Conservation (phyloP, 306 rosid genomes). For the Ceratonia siliqua region DNA sequence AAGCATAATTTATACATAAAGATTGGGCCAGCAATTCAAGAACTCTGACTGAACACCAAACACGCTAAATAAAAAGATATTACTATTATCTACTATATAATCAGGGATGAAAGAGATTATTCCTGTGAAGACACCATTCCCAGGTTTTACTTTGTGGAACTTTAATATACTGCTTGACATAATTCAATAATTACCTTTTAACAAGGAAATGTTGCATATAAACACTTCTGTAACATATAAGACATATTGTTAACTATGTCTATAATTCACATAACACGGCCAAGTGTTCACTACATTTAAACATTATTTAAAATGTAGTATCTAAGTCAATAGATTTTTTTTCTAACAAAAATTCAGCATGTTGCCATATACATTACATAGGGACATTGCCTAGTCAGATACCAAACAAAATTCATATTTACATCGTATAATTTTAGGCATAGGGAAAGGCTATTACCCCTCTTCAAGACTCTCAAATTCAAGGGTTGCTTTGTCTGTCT, state of each 20-base stretch:
- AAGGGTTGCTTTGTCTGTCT: slow-evolving; percentile 97
- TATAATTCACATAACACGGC: slow-evolving; percentile 13
- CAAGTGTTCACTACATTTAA: slow-evolving; percentile 14
- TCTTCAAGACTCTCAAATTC: slow-evolving; percentile 94
- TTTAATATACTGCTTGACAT: slow-evolving; percentile 2
- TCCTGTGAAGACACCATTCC: neutral
- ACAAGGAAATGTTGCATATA: slow-evolving; percentile 3
- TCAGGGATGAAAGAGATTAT: neutral
- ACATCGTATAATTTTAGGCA: slow-evolving; percentile 14
- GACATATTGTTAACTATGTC: slow-evolving; percentile 6
- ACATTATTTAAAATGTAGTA: slow-evolving; percentile 19
- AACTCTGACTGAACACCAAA: neutral
- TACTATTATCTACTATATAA: slow-evolving; percentile 15
- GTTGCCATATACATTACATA: slow-evolving; percentile 3
- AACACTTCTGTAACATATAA: slow-evolving; percentile 3
- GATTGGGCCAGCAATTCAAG: slow-evolving; percentile 19
- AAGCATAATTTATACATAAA: slow-evolving; percentile 14
- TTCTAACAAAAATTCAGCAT: neutral
- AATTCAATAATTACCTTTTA: slow-evolving; percentile 7
- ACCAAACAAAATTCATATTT: slow-evolving; percentile 24
- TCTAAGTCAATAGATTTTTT: slow-evolving; percentile 12
- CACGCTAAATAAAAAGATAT: neutral
- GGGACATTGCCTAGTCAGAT: neutral
- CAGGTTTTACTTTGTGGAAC: slow-evolving; percentile 8
- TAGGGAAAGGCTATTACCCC: slow-evolving; percentile 70